Base-by-base conservation (phyloP, 2,329 filamentous ascomycete genomes). In the Apiospora arundinis region DNA sequence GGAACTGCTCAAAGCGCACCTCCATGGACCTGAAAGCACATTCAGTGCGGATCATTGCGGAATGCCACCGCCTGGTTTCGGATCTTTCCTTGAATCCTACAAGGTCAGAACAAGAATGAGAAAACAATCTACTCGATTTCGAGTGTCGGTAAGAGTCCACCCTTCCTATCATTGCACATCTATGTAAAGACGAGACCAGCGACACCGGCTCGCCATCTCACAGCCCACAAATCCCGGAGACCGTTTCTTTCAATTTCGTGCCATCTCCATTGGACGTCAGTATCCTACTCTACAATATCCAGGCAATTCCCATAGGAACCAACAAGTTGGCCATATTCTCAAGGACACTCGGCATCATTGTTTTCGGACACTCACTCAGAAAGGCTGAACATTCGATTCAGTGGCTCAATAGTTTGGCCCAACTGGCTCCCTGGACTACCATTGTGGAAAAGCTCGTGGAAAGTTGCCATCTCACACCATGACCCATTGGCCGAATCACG, bases 331-430 rank as follows among this genome's bases (percentile, higher is more conserved):
- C 56, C 56, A n/a, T 40, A n/a, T 40, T 9, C 9, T 18, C 32
- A 0, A 63, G 56, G 32, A 40, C 32, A 63, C 28, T 25, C 32
- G 16, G 42, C 56, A 63, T 23, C 56, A 40, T 40, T 21, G 40
- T 40, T 40, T 40, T 40, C 18, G 32, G 56, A 40, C 32, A 7
- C 16, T 37, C 7, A 8, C 6, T 37, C 56, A 18, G 56, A 40
- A 40, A 40, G 18, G 3, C 32, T 40, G 56, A 63, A 63, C 32
- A 40, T 8, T 3, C 18, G 32, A 40, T 40, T 28, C 32, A 63
- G 32, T 21, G 56, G 56, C 28, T 63, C 56, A 63, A 63, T 63
- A 63, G 56, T 63, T 63, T 63, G 56, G 56, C 56, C 56, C 56
- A 40, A 63, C n/a, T 40, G 56, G 56, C n/a, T 40, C 12, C 56